Percentiles rank a stretch among this genome's conserved stretches.
Conservation (phyloP, 1,284 basidiomycete genomes). For the Termitomyces sp. region DNA sequence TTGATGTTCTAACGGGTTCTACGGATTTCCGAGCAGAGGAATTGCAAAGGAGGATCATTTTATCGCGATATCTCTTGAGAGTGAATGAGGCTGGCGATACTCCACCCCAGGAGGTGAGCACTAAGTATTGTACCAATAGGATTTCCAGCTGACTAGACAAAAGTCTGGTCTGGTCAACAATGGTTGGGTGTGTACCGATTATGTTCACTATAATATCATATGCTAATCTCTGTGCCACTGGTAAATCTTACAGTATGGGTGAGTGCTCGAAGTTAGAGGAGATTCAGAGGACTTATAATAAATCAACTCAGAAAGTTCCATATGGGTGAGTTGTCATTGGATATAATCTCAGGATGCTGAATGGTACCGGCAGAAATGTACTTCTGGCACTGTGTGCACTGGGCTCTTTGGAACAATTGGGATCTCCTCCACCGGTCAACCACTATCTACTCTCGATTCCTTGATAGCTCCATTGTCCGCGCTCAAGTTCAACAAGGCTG, state of each 20-base stretch:
- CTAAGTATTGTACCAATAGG: not conserved
- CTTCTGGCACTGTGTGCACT: conserved; percentile 58
- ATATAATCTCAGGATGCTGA: not conserved
- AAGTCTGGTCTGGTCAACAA: conserved; percentile 56
- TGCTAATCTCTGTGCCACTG: not conserved
- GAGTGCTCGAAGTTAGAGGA: conserved; percentile 6
- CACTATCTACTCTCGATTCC: conserved; percentile 44
- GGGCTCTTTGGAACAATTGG: conserved; percentile 60
- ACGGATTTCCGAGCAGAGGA: conserved; percentile 48
- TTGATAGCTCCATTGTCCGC: conserved; percentile 40
- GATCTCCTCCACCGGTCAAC: conserved; percentile 44
- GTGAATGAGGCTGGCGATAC: conserved; percentile 55
- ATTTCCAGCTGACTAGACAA: conserved; percentile 7
- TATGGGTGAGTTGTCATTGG: conserved; percentile 30
- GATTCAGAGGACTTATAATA: not conserved
- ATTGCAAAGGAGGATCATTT: conserved; percentile 51
- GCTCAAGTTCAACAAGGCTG: conserved; percentile 49
- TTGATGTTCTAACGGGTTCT: conserved; percentile 48
- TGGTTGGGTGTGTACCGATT: conserved; percentile 44
- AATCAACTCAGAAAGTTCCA: conserved; percentile 42
- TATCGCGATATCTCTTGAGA: conserved; percentile 53
- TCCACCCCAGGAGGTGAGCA: conserved; percentile 51
- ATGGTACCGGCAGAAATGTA: conserved; percentile 39
- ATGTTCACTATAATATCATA: not conserved
- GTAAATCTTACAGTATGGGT: conserved; percentile 25